These are phyloP conservation scores for Schizosaccharomyces octosporus DNA, from an alignment of 805 yeast species.

Conservation along the genomic window DNA sequence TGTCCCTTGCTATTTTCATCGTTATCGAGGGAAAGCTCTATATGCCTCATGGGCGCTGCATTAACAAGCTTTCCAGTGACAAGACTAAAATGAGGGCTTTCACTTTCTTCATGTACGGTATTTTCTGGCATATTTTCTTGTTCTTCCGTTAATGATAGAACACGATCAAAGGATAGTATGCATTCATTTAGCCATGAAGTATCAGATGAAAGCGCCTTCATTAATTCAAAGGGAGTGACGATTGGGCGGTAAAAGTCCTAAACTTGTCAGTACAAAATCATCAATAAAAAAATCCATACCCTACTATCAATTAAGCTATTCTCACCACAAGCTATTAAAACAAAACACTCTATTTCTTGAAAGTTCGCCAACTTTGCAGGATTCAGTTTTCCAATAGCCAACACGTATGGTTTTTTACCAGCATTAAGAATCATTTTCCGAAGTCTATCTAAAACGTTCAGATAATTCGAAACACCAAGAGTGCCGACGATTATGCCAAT, in stretches of 20 bases:
- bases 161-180: conserved; percentile 54
- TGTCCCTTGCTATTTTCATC: background rate
- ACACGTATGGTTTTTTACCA: conserved; percentile 76
- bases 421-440: conserved; percentile 38
- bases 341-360: conserved; percentile 86
- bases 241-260: conserved; percentile 53
- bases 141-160: conserved; percentile 15
- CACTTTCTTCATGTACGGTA: conserved; percentile 5
- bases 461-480: conserved; percentile 53
- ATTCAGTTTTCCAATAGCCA: conserved; percentile 94
- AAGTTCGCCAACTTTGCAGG: conserved; percentile 92
- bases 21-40: background rate
- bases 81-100: conserved; percentile 6
- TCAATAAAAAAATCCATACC: conserved; percentile 16
- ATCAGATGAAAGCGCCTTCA: conserved; percentile 52
- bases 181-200: conserved; percentile 83
- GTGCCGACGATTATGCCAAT: conserved; percentile 81
- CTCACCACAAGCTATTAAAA: conserved; percentile 85
- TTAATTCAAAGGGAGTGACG: conserved; percentile 76
- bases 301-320: conserved; percentile 54
- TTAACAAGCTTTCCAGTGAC: background rate
- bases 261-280: background rate
- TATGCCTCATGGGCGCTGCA: background rate
- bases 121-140: conserved; percentile 10
- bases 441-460: conserved; percentile 35